These are phyloP conservation scores for Fagopyrum homotropicum DNA, from an alignment of 148 eudicot genomes.

Conservation along the genomic window DNA sequence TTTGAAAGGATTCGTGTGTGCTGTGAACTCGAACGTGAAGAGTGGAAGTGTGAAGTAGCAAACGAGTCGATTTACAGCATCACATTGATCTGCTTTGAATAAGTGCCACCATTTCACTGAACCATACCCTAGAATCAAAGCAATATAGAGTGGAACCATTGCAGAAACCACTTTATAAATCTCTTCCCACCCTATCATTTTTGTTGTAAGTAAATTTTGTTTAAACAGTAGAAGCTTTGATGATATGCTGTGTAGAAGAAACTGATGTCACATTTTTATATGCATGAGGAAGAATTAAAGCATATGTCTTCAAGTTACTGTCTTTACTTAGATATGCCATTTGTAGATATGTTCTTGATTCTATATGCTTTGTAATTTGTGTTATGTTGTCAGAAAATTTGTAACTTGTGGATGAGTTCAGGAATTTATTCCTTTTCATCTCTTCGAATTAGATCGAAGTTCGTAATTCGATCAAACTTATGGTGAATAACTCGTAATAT, in stretches of 20 bases:
- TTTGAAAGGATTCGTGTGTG: conserved; percentile 58
- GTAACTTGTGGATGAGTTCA: neutral
- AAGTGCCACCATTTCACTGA: conserved; percentile 73
- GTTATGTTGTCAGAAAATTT: neutral
- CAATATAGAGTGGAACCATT: conserved; percentile 70
- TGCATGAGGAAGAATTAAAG: neutral
- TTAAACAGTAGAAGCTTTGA: neutral
- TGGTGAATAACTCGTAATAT: too few species aligned
- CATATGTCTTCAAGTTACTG: conserved; percentile 6
- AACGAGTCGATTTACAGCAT: conserved; percentile 64
- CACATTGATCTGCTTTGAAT: conserved; percentile 49
- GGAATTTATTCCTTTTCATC: conserved; percentile 8
- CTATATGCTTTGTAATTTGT: neutral
- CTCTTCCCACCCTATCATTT: conserved; percentile 71
- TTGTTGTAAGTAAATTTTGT: neutral
- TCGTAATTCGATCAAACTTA: neutral
- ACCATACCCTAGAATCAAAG: conserved; percentile 57
- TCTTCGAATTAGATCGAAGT: neutral
- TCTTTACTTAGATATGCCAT: neutral
- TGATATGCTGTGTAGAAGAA: neutral
- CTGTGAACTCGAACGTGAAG: conserved; percentile 65
- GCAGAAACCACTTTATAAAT: conserved; percentile 69
- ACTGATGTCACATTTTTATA: conserved; percentile 2
- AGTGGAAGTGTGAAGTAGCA: conserved; percentile 71
- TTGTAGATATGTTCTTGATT: conserved; percentile 1